These are phyloP conservation scores for Xylariaceae sp. DNA, from an alignment of 2,329 filamentous ascomycete species.

Conservation along the genomic window DNA sequence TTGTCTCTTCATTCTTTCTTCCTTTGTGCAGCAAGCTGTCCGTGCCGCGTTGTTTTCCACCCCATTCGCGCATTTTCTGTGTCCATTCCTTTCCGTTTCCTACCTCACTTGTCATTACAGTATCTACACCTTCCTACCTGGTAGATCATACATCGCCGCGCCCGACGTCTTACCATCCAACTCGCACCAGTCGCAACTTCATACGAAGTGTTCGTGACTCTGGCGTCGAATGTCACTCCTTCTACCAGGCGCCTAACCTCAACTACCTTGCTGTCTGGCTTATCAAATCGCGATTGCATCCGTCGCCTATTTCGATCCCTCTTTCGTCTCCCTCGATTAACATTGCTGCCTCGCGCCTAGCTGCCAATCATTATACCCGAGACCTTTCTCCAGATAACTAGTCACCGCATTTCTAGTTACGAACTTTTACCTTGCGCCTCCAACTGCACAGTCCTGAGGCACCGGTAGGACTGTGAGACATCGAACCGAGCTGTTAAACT, in stretches of 20 bases:
- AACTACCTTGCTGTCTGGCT: background rate
- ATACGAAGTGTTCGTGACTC: background rate
- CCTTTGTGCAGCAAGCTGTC: constrained; percentile 11
- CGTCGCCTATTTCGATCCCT: background rate
- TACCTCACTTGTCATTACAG: background rate
- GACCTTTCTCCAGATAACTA: constrained; percentile 20
- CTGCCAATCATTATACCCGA: constrained; percentile 22
- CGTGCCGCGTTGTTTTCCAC: constrained; percentile 4
- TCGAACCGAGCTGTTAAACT: constrained; percentile 14
- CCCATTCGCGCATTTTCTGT: constrained; percentile 9
- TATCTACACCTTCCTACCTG: background rate
- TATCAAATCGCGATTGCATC: background rate
- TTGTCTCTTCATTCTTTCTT: constrained; percentile 15
- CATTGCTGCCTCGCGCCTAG: constrained; percentile 7
- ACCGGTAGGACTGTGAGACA: constrained; percentile 11
- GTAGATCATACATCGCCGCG: background rate
- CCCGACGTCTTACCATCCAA: background rate
- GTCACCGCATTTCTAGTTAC: constrained; percentile 22
- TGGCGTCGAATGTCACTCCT: constrained; percentile 13
- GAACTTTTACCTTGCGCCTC: constrained; percentile 21
- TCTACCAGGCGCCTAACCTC: background rate
- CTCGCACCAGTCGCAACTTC: constrained; percentile 1
- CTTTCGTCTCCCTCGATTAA: background rate
- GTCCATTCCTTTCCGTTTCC: background rate
- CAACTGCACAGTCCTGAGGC: constrained; percentile 10